These are phyloP conservation scores for Fistulifera solaris DNA, from an alignment of 108 stramenopile species.

Conservation along the genomic window DNA sequence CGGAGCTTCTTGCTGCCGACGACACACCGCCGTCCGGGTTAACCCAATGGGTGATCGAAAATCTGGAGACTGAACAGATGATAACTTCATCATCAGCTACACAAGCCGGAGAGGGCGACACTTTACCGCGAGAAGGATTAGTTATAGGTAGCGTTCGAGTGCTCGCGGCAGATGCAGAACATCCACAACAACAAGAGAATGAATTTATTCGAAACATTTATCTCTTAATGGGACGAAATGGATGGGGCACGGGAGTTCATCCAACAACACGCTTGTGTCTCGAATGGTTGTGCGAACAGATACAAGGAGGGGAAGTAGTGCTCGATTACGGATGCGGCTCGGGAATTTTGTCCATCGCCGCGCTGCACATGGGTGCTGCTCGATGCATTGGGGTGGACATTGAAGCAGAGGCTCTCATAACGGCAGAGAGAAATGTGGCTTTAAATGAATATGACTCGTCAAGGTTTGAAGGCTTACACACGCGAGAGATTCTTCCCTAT, in stretches of 20 bases:
- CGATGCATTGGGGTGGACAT: conserved; percentile 34
- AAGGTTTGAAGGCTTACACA: conserved; percentile 30
- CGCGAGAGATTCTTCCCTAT: conserved; percentile 33
- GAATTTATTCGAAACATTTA: conserved; percentile 8
- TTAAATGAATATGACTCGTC: conserved; percentile 23
- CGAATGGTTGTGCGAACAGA: conserved; percentile 28
- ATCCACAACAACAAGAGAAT: background rate
- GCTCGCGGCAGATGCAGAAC: conserved; percentile 16
- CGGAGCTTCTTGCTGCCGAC: background rate
- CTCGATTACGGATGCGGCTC: conserved; percentile 56
- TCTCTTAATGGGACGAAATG: conserved; percentile 43
- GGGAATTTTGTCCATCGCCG: conserved; percentile 51
- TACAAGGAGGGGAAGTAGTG: conserved; percentile 18
- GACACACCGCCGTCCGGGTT: conserved; percentile 14
- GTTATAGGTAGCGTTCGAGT: conserved; percentile 26
- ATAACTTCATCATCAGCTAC: conserved; percentile 24
- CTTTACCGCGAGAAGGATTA: conserved; percentile 28
- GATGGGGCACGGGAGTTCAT: conserved; percentile 66
- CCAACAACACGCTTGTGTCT: conserved; percentile 52
- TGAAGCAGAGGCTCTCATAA: conserved; percentile 45
- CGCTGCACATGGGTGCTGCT: conserved; percentile 28
- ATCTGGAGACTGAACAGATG: conserved; percentile 21
- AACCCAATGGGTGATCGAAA: conserved; percentile 28
- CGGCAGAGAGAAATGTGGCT: conserved; percentile 28
- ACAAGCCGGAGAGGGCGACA: conserved; percentile 37